Base-by-base conservation (phyloP, 176 grass and related monocot genomes). In the Eleusine coracana region DNA sequence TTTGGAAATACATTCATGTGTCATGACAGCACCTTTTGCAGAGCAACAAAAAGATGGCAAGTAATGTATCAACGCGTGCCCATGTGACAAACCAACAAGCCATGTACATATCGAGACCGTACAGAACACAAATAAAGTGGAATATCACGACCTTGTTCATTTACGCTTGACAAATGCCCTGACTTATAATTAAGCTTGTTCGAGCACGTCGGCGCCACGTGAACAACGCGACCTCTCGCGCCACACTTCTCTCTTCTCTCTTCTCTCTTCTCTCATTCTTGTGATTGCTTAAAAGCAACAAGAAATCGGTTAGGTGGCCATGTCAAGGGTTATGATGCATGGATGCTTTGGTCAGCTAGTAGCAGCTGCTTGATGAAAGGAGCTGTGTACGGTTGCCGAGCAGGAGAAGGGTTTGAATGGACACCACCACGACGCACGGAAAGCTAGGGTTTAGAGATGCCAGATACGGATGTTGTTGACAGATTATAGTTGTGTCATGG, bases 401-500 rank as follows among this genome's bases (percentile, higher is more conserved):
- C 18, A 61, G 9, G 17, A 23, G 28, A 66, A 55, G 10, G 13
- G 18, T 40, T 4, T 5, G 46, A 42, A 61, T 79, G 50, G 80
- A 65, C 80, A 73, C 55, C 8, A 2, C 12, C 81, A 84, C 51
- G 61, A 89, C 23, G 82, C 11, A 5, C 38, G 2, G 48, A 90
- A 90, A 86, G 88, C 79, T 73, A 78, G 83, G 73, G 40, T 66
- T 71, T 71, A 46, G 68, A 64, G 11, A 77, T 41, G 78, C 78
- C 66, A 18, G n/a, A 56, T 58, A 66, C 60, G 51, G 18, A 69
- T 37, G 78, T 55, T 21, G 34, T 58, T 20, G 29, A 28, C 66
- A 85, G 54, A 10, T 70, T 75, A 36, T 42, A 10, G 59, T 62
- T 84, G 21, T 23, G 25, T 14, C 25, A 14, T 63, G 74, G 5